Evolutionary conservation across 106 monocot species (phyloP).

Genomic region (Allium fistulosum): DNA sequence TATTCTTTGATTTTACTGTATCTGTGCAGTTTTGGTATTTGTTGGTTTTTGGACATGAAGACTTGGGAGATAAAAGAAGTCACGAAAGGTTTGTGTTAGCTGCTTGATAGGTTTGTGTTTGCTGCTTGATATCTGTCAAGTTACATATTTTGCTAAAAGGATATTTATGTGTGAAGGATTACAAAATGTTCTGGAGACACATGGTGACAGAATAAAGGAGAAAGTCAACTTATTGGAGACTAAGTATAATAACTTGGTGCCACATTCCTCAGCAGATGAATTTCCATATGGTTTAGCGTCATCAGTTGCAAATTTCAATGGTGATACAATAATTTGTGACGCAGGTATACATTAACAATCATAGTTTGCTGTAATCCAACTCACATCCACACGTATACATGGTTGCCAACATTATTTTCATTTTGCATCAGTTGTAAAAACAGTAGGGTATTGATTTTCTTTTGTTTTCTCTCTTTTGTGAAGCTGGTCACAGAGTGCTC

Average conservation of each 20-base stretch:
- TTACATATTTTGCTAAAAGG: background rate
- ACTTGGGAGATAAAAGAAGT: constrained; percentile 44
- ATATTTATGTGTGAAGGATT: constrained; percentile 31
- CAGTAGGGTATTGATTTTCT: background rate
- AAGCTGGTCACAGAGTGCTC: constrained; percentile 57
- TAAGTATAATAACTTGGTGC: constrained; percentile 1
- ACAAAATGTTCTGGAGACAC: constrained; percentile 39
- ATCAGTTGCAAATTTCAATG: constrained; percentile 42
- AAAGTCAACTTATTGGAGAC: constrained; percentile 28
- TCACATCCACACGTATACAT: too few species aligned
- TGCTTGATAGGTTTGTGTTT: constrained; percentile 34
- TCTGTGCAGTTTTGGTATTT: constrained; percentile 51
- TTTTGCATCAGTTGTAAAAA: background rate
- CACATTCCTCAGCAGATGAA: constrained; percentile 8
- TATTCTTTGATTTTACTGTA: background rate
- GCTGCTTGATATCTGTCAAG: background rate
- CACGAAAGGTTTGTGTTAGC: constrained; percentile 42
- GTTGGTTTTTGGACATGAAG: constrained; percentile 54
- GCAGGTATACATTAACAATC: constrained; percentile 29
- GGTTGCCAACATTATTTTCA: too few species aligned
- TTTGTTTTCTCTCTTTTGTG: constrained; percentile 4
- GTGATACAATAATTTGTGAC: constrained; percentile 47
- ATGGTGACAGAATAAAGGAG: constrained; percentile 32
- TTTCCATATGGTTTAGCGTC: constrained; percentile 46
- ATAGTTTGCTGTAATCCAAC: too few species aligned